These are phyloP conservation scores for Globisporangium paddicum DNA, from an alignment of 352 stramenopile genomes.

Conservation along the genomic window DNA sequence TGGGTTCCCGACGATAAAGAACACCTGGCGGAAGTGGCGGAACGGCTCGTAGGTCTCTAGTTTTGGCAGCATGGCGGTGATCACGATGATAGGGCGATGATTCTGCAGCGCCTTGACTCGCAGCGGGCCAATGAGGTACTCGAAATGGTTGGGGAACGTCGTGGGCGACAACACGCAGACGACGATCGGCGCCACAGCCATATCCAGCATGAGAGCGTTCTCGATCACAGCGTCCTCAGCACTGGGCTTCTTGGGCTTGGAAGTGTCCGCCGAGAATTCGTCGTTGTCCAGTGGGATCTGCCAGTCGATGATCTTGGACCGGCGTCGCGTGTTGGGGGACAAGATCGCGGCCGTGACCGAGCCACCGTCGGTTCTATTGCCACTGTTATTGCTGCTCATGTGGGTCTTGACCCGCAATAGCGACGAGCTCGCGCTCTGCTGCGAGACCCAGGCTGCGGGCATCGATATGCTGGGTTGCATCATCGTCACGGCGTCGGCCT, in stretches of 20 bases:
- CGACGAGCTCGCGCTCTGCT: conserved; percentile 8
- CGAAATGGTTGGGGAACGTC: conserved; percentile 65
- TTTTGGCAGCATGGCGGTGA: conserved; percentile 48
- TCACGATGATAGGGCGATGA: conserved; percentile 69
- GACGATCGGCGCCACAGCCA: conserved; percentile 58
- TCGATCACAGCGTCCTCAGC: conserved; percentile 48
- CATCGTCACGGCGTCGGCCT: conserved; percentile 36
- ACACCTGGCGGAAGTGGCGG: conserved; percentile 62
- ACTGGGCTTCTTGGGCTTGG: conserved; percentile 12
- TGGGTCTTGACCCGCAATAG: conserved; percentile 11
- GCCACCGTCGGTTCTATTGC: neutral
- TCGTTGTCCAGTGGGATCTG: conserved; percentile 12
- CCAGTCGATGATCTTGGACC: conserved; percentile 34
- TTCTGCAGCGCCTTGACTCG: conserved; percentile 60
- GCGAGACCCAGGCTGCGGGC: conserved; percentile 19
- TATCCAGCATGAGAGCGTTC: conserved; percentile 42
- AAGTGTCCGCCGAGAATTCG: neutral
- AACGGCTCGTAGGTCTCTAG: conserved; percentile 63
- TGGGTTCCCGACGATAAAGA: conserved; percentile 66
- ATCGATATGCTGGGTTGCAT: conserved; percentile 15
- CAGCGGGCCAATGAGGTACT: conserved; percentile 74
- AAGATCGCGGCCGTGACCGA: neutral
- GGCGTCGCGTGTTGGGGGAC: conserved; percentile 10
- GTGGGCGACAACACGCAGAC: conserved; percentile 57
- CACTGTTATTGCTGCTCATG: conserved; percentile 7